A percentile compares a stretch with the other conserved stretches of the same genome.
phyloP scores from a whole-genome alignment of 192 early-diverging fungal genomes.

The Coemansia sp. region DNA sequence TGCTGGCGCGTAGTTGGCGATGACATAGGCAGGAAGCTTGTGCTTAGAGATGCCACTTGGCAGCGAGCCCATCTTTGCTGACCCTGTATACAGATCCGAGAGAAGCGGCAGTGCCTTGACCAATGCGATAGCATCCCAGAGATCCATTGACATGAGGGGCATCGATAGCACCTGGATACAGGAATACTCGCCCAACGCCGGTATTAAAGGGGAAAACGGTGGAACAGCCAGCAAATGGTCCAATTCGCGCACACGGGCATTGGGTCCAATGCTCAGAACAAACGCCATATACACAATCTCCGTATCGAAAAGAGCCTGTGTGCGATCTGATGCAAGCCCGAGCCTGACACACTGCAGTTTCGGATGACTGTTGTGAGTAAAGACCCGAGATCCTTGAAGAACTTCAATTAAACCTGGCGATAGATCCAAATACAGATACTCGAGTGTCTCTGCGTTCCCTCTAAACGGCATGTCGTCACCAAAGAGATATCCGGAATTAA shows the following conservation, averaged over 20 bases:
- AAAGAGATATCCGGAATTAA: neutral
- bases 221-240: neutral
- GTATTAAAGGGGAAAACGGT: neutral
- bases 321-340: neutral
- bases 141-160: neutral
- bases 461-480: conserved; percentile 1
- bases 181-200: neutral
- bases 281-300: neutral
- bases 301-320: neutral
- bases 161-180: neutral
- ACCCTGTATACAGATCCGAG: neutral
- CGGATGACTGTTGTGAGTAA: neutral
- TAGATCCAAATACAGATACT: neutral
- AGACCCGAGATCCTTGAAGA: neutral
- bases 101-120: neutral
- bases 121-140: neutral
- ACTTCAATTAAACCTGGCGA: neutral
- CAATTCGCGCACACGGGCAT: neutral
- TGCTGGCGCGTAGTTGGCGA: neutral
- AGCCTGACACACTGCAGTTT: neutral
- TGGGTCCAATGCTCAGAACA: neutral
- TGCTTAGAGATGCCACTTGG: neutral
- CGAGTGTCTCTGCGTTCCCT: neutral
- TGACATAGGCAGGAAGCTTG: neutral
- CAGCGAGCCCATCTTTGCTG: neutral